These are phyloP conservation scores for Tephrocybe sp. DNA, from an alignment of 768 basidiomycete genomes.

Conservation along the genomic window DNA sequence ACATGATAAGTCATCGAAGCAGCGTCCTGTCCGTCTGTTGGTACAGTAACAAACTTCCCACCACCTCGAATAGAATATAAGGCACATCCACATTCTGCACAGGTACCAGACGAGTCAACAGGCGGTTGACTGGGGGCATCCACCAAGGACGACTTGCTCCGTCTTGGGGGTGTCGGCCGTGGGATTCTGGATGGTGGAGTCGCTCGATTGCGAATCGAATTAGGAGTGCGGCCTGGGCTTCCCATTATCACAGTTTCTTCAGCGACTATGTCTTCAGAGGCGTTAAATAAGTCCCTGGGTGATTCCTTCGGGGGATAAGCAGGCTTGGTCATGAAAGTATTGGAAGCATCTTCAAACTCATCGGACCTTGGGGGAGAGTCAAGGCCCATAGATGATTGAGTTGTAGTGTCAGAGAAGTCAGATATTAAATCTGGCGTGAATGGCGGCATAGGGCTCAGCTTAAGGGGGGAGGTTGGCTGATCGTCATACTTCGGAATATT, in stretches of 20 bases:
- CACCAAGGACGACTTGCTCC: conserved; percentile 5
- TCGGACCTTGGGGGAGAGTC: conserved; percentile 46
- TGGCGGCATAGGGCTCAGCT: conserved; percentile 33
- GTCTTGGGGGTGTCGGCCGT: neutral
- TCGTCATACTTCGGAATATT: conserved; percentile 2
- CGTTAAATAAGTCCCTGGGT: conserved; percentile 24
- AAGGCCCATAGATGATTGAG: conserved; percentile 47
- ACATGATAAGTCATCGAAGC: conserved; percentile 66
- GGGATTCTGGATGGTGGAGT: conserved; percentile 1
- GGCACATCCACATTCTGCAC: conserved; percentile 56
- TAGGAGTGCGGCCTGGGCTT: conserved; percentile 32
- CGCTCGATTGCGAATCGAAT: conserved; percentile 13
- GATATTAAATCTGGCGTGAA: conserved; percentile 59
- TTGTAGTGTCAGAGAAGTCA: conserved; percentile 58
- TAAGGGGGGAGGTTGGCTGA: neutral
- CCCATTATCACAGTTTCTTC: conserved; percentile 29
- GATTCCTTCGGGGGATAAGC: conserved; percentile 19
- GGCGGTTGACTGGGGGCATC: conserved; percentile 7
- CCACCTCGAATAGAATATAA: conserved; percentile 57
- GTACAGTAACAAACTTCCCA: conserved; percentile 71
- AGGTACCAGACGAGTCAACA: conserved; percentile 35
- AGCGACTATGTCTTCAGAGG: conserved; percentile 22
- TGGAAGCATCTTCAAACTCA: conserved; percentile 21
- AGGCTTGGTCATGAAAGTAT: conserved; percentile 14
- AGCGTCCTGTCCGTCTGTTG: conserved; percentile 44